Base-by-base conservation (phyloP, 306 rosid genomes). In the Lathyrus tuberosus region DNA sequence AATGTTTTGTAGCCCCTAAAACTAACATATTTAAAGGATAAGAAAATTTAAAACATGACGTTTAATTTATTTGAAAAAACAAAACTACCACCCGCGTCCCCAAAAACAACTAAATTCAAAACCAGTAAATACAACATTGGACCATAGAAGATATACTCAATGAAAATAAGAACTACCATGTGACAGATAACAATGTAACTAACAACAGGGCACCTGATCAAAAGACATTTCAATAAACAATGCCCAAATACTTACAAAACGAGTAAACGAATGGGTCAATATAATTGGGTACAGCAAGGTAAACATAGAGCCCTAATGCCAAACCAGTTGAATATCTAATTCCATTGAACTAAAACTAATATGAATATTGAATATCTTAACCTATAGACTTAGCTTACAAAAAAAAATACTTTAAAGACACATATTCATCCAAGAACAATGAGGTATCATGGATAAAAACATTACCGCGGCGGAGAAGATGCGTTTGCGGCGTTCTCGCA, bases 151-250 rank as follows among this genome's bases (percentile, higher is more conserved):
- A 67, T 5, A 11, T 8, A 35, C 1, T 8, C 6, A 22, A 66
- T 12, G 31, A 13, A 4, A 63, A 65, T 9, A n/a, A 44, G 1
- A 64, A 43, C 67, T 18, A 37, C 66, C 69, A 33, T 59, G 68
- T 60, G 72, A 42, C 71, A 56, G 54, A 74, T n/a, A 69, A 44
- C 80, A 48, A 65, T 35, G 40, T 1, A 35, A 35, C 40, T 33
- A 33, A 33, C 40, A 7, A 35, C 40, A 7, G 9, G 71, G 72
- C 69, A 75, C 82, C 72, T 20, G 53, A 31, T 46, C 44, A 75
- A 72, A 78, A 43, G 14, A 71, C 42, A 69, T 77, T 79, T 79
- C 78, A 79, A 76, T 75, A 76, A 54, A 62, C 53, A 71, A 77
- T 69, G 65, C 60, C 24, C 69, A 71, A 67, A 65, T 67, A 71